A percentile compares a stretch with the other conserved stretches of the same genome.
These are phyloP conservation scores for Boletus bicolor DNA, from an alignment of 768 basidiomycete genomes.

Conservation along the genomic window DNA sequence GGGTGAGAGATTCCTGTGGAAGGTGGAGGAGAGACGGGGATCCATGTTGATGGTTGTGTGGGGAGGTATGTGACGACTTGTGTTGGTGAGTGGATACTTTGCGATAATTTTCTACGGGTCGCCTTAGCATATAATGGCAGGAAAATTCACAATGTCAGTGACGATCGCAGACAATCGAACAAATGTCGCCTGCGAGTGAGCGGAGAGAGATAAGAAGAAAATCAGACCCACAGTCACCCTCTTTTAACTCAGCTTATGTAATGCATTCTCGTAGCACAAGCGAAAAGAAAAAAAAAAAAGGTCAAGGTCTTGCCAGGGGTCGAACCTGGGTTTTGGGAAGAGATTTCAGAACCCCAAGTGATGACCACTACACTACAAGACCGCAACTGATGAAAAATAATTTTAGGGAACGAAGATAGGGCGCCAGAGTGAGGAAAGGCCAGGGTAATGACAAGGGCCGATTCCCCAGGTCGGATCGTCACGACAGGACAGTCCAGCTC, in stretches of 20 bases:
- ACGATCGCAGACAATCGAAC: slow-evolving; percentile 25
- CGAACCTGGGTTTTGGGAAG: slow-evolving; percentile 29
- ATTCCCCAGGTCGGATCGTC: no score
- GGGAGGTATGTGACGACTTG: slow-evolving; percentile 24
- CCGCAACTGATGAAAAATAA: background rate
- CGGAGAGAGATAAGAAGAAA: background rate
- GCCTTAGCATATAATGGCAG: slow-evolving; percentile 66
- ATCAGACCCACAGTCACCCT: background rate
- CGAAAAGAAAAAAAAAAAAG: background rate
- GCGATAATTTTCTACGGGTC: slow-evolving; percentile 39
- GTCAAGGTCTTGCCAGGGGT: slow-evolving; percentile 24
- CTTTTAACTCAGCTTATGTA: slow-evolving; percentile 4
- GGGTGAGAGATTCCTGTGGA: slow-evolving; percentile 71
- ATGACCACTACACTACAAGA: slow-evolving; percentile 31
- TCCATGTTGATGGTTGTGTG: slow-evolving; percentile 49
- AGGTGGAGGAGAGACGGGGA: slow-evolving; percentile 44
- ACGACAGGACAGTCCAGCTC: no score
- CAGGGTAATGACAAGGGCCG: no score
- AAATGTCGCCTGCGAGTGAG: slow-evolving; percentile 19
- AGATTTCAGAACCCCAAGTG: slow-evolving; percentile 27
- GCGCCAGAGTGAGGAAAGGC: no score
- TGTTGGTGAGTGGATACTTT: slow-evolving; percentile 34
- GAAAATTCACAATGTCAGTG: slow-evolving; percentile 5
- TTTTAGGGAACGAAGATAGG: no score
- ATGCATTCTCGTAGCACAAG: background rate